phyloP scores from a whole-genome alignment of 768 basidiomycete species.

The Agaricus blazei region DNA sequence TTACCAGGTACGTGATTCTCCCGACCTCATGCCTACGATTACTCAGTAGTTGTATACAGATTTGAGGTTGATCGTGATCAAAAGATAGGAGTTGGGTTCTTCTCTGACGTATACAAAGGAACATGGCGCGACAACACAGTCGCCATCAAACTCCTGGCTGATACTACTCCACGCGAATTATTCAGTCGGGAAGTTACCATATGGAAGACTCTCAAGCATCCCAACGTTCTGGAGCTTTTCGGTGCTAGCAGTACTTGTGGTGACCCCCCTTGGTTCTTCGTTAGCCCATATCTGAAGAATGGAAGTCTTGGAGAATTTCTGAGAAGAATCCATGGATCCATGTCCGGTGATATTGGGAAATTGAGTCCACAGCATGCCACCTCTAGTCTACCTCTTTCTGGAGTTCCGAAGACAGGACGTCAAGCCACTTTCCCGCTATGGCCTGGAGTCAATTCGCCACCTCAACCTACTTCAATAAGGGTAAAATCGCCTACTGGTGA shows the following conservation, averaged over 20 bases:
- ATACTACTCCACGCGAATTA: conserved; percentile 52
- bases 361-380: neutral
- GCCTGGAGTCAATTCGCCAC: conserved; percentile 4
- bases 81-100: conserved; percentile 70
- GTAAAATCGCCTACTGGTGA: neutral
- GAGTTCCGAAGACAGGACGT: neutral
- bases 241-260: conserved; percentile 67
- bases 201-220: conserved; percentile 67
- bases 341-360: neutral
- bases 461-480: neutral
- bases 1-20: conserved; percentile 34
- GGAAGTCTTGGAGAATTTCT: conserved; percentile 63
- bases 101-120: conserved; percentile 76
- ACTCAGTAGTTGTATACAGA: neutral
- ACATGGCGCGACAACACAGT: conserved; percentile 63
- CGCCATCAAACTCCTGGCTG: conserved; percentile 68
- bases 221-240: conserved; percentile 69
- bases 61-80: conserved; percentile 64
- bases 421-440: conserved; percentile 6
- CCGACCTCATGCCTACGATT: neutral
- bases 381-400: neutral
- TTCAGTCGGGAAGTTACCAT: conserved; percentile 71
- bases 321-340: neutral
- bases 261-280: conserved; percentile 75
- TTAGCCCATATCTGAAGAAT: conserved; percentile 66